These are phyloP conservation scores for Rhynchospora tenuis DNA, from an alignment of 176 grass and related monocot species.

Conservation along the genomic window DNA sequence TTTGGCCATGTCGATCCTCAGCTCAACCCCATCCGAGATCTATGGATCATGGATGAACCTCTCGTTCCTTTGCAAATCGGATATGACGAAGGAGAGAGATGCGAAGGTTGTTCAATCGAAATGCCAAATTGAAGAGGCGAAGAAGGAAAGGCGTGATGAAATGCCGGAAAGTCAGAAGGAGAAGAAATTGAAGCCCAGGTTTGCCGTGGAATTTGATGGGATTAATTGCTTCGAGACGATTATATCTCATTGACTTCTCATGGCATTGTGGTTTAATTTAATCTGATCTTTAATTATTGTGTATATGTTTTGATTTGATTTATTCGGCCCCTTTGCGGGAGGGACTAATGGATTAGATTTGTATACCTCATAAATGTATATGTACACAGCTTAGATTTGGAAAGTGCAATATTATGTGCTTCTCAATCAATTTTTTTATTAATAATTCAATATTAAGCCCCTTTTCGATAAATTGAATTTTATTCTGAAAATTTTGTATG, in stretches of 20 bases:
- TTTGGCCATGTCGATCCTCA: slow-evolving; percentile 48
- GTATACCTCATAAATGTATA: neutral
- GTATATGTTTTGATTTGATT: slow-evolving; percentile 22
- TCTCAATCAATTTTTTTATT: neutral
- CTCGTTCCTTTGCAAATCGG: neutral
- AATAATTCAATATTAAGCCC: neutral
- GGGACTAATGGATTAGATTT: slow-evolving; percentile 13
- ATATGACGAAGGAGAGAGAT: neutral
- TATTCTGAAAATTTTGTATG: neutral
- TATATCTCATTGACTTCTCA: slow-evolving; percentile 18
- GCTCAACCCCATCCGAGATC: slow-evolving; percentile 40
- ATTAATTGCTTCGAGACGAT: slow-evolving; percentile 79
- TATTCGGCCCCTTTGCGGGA: neutral
- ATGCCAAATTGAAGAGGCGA: neutral
- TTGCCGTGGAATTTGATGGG: slow-evolving; percentile 66
- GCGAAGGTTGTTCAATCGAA: neutral
- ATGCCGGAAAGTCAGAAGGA: neutral
- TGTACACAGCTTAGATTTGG: slow-evolving; percentile 10
- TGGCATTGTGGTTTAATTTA: slow-evolving; percentile 10
- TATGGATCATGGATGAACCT: neutral
- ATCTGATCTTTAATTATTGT: slow-evolving; percentile 22
- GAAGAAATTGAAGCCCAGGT: slow-evolving; percentile 2
- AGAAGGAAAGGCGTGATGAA: neutral
- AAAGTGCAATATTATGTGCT: slow-evolving; percentile 3
- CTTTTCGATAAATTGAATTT: neutral